Evolutionary conservation across 2,329 filamentous ascomycete species (phyloP).

Genomic region (Botryotinia convoluta): DNA sequence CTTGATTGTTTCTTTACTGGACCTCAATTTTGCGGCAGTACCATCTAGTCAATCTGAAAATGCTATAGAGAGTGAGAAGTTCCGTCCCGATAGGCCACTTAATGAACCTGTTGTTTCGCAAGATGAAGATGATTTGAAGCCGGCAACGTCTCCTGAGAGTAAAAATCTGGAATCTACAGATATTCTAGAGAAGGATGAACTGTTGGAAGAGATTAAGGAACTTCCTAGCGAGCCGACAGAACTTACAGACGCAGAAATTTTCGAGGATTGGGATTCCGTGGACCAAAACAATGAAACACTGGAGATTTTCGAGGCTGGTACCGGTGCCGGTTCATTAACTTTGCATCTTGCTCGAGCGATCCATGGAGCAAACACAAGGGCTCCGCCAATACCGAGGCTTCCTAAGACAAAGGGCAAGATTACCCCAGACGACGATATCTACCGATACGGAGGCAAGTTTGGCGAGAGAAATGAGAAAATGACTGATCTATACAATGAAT

Average conservation of each 20-base stretch:
- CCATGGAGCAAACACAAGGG: constrained; percentile 65
- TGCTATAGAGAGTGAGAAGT: not conserved
- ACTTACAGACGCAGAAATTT: not conserved
- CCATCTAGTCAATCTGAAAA: constrained; percentile 39
- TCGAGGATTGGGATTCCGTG: not conserved
- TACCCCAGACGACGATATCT: constrained; percentile 4
- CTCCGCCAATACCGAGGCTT: constrained; percentile 41
- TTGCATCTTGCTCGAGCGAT: constrained; percentile 73
- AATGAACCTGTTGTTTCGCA: not conserved
- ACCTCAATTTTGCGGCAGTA: constrained; percentile 53
- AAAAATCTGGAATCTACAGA: not conserved
- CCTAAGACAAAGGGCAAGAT: not conserved
- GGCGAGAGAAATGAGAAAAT: not conserved
- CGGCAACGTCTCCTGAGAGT: not conserved
- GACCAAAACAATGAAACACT: constrained; percentile 44
- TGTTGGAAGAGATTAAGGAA: constrained; percentile 32
- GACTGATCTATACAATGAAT: constrained; percentile 26
- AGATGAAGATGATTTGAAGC: not conserved
- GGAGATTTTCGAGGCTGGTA: constrained; percentile 81
- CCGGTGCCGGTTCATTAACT: constrained; percentile 78
- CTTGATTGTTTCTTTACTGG: constrained; percentile 72
- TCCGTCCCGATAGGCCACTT: not conserved
- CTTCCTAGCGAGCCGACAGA: not conserved
- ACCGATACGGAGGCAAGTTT: not conserved
- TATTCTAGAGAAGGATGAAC: constrained; percentile 43